Evolutionary conservation across 2,329 filamentous ascomycete species (phyloP).

Genomic region (Alternaria conjuncta): DNA sequence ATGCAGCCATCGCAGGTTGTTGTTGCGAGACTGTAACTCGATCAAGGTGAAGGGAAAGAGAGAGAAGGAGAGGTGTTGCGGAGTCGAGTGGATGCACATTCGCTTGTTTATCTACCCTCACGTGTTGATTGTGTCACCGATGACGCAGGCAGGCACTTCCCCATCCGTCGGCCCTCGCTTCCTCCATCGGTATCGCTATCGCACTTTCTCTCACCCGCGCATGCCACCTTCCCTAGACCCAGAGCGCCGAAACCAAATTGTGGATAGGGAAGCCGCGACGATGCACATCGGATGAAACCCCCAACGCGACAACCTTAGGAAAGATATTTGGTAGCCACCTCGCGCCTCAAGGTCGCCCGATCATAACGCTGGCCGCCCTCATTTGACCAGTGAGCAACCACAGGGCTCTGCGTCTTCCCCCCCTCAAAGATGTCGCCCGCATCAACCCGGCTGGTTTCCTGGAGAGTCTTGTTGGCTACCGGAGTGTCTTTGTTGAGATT

Average conservation of each 20-base stretch:
- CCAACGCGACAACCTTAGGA: background rate
- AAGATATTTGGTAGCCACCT: background rate
- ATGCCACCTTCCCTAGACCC: background rate
- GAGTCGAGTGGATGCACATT: background rate
- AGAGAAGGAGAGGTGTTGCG: background rate
- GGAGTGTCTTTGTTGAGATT: background rate
- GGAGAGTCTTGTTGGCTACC: too few species aligned
- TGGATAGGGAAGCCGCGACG: background rate
- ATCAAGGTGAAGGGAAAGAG: background rate
- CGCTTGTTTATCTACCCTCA: background rate
- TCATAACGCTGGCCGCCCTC: background rate
- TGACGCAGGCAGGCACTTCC: background rate
- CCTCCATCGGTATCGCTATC: background rate
- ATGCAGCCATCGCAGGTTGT: background rate
- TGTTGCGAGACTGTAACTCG: background rate
- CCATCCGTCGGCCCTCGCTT: background rate
- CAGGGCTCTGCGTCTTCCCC: background rate
- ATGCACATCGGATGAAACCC: fast-evolving
- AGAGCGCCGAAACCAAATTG: too few species aligned
- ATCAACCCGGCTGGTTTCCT: background rate
- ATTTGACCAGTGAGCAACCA: background rate
- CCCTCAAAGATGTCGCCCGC: background rate
- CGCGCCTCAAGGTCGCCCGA: background rate
- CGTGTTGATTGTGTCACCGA: background rate
- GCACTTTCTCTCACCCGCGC: background rate